Percentiles rank a stretch among this genome's conserved stretches.
Evolutionary conservation across 495 filamentous ascomycete genomes (phyloP).

Genomic region (Diplogelasinospora grovesii): DNA sequence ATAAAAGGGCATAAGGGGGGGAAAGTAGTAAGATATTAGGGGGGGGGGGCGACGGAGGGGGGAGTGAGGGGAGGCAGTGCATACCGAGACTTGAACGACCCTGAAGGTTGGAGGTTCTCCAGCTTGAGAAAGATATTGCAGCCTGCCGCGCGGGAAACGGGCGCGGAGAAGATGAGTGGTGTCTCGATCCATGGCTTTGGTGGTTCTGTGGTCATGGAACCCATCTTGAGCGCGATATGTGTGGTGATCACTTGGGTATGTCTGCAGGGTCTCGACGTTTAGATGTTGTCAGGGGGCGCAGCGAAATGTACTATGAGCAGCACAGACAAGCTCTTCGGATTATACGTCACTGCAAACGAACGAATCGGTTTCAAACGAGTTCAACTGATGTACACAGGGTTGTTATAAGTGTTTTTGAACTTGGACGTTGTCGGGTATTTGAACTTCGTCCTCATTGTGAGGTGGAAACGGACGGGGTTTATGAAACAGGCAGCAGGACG

Average conservation of each 20-base stretch:
- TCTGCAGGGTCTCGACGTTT: no score
- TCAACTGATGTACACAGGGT: no score
- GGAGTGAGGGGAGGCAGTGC: neutral
- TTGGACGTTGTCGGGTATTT: no score
- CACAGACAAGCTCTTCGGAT: no score
- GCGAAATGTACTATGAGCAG: no score
- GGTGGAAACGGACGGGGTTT: neutral
- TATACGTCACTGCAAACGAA: no score
- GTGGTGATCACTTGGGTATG: no score
- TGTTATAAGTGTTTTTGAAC: no score
- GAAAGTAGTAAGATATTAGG: neutral
- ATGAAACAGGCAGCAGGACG: neutral
- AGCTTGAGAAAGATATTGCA: constrained; percentile 88
- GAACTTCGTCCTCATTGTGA: neutral
- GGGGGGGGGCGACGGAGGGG: neutral
- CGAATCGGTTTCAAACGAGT: no score
- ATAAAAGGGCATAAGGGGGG: neutral
- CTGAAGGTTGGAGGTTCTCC: constrained; percentile 86
- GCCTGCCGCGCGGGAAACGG: constrained; percentile 63
- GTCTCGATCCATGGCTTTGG: constrained; percentile 64
- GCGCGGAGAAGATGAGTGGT: constrained; percentile 60
- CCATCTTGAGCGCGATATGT: constrained; percentile 34
- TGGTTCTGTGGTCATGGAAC: constrained; percentile 29
- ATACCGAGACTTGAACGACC: constrained; percentile 85
- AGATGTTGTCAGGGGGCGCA: no score